Conservation (phyloP, 2,329 filamentous ascomycete species). For the Lanzia echinophila region DNA sequence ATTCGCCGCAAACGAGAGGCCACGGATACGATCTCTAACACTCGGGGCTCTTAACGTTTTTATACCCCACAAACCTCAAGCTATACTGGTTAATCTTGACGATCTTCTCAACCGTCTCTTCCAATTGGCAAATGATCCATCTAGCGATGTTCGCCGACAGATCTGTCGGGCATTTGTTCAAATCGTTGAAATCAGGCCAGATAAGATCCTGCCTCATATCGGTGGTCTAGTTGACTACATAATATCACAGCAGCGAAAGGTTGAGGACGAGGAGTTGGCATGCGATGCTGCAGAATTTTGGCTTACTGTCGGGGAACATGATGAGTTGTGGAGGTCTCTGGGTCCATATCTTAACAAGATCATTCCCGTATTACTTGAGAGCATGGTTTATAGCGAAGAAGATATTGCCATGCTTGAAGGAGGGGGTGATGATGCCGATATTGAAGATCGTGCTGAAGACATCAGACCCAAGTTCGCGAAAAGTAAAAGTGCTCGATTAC, state of each 20-base stretch:
- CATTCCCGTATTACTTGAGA: slow-evolving; percentile 82
- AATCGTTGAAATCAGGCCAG: slow-evolving; percentile 81
- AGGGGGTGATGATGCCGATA: slow-evolving; percentile 81
- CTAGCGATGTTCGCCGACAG: slow-evolving; percentile 78
- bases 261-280: slow-evolving; percentile 79
- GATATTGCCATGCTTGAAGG: slow-evolving; percentile 81
- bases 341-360: slow-evolving; percentile 76
- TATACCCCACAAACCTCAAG: slow-evolving; percentile 75
- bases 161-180: slow-evolving; percentile 92
- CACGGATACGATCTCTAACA: slow-evolving; percentile 74
- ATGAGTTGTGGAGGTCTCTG: slow-evolving; percentile 68
- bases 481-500: slow-evolving; percentile 42
- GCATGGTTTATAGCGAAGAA: slow-evolving; percentile 95
- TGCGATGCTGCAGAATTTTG: slow-evolving; percentile 97
- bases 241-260: slow-evolving; percentile 75
- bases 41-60: slow-evolving; percentile 88
- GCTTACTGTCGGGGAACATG: slow-evolving; percentile 86
- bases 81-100: slow-evolving; percentile 75
- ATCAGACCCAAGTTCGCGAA: slow-evolving; percentile 91
- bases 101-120: slow-evolving; percentile 78
- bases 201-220: slow-evolving; percentile 86
- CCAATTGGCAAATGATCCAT: slow-evolving; percentile 67
- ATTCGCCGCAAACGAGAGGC: slow-evolving; percentile 68
- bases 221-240: slow-evolving; percentile 87
- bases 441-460: slow-evolving; percentile 84